phyloP scores from a whole-genome alignment of 345 rosid species.

The Melaleuca alternifolia region DNA sequence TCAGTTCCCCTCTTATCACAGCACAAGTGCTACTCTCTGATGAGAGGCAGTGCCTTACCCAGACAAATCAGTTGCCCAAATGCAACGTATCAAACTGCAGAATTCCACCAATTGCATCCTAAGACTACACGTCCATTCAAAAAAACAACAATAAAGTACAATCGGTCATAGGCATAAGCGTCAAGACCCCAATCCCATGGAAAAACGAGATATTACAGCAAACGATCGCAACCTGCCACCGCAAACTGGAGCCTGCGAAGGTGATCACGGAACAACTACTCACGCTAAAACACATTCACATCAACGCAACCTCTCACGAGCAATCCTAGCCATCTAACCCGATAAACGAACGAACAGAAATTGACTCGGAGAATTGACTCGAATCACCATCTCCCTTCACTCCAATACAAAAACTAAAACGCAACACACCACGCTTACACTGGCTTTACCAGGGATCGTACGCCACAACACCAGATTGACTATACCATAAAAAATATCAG shows the following conservation, averaged over 20 bases:
- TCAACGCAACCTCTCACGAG: background rate
- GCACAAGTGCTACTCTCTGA: background rate
- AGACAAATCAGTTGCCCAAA: background rate
- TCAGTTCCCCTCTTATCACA: background rate
- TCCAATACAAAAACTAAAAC: background rate
- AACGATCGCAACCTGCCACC: background rate
- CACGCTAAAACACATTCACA: background rate
- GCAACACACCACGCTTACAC: slow-evolving; percentile 33
- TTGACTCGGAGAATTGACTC: background rate
- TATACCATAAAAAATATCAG: slow-evolving; percentile 25
- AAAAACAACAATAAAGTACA: background rate
- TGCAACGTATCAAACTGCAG: background rate
- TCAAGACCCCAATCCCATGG: background rate
- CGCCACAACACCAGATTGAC: slow-evolving; percentile 94
- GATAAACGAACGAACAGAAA: background rate
- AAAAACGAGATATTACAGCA: background rate
- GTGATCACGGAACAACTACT: background rate
- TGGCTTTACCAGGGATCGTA: slow-evolving; percentile 94
- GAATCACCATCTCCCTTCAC: background rate
- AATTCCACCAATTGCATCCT: background rate
- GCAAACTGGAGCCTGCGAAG: background rate
- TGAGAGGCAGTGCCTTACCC: background rate
- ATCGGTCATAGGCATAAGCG: background rate
- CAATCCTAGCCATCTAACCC: background rate
- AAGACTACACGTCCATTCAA: background rate